Base-by-base conservation (phyloP, 2,329 filamentous ascomycete genomes). In the Fusarium sororula region DNA sequence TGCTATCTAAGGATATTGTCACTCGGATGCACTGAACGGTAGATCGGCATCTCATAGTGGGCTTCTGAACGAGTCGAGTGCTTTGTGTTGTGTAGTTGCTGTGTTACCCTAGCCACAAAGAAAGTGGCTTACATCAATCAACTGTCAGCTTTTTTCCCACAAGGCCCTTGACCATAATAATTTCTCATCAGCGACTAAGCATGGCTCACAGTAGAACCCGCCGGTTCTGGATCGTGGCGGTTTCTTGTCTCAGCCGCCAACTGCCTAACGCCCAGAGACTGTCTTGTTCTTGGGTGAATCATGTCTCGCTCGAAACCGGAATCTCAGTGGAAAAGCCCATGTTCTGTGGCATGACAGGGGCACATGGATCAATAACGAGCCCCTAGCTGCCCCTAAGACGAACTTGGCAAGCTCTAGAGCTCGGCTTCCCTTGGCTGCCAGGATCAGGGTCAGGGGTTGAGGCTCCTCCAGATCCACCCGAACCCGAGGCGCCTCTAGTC, bases 391-490 rank as follows among this genome's bases (percentile, higher is more conserved):
- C 62, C 50, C 39, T 76, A 66, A 72, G 47, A 61, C 67, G 41
- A 61, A 71, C 63, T 74, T 74, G 72, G 72, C 67, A 64, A 39
- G 50, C 55, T 58, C 54, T 5, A 50, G 20, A 50, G 22, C 56
- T 51, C 42, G 45, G 63, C 55, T 57, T 55, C 63, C 73, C 65
- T 73, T 73, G 70, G 56, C 70, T 55, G 38, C 7, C 50, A 42
- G 14, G 64, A 44, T 28, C 66, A 69, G 57, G 73, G 63, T 65
- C 72, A 78, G 73, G 75, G 75, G 72, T 53, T 38, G 41, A 56
- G 56, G 56, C 60, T 63, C 73, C 68, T 73, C 68, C 54, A 64
- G 72, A 73, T 70, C 74, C 74, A 75, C 72, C 51, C 55, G 61
- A 42, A 63, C 61, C 74, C 68, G 73, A 72, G 64, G 73, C 73